Conservation (phyloP, 2,329 filamentous ascomycete genomes). For the Lecanosticta acicola region DNA sequence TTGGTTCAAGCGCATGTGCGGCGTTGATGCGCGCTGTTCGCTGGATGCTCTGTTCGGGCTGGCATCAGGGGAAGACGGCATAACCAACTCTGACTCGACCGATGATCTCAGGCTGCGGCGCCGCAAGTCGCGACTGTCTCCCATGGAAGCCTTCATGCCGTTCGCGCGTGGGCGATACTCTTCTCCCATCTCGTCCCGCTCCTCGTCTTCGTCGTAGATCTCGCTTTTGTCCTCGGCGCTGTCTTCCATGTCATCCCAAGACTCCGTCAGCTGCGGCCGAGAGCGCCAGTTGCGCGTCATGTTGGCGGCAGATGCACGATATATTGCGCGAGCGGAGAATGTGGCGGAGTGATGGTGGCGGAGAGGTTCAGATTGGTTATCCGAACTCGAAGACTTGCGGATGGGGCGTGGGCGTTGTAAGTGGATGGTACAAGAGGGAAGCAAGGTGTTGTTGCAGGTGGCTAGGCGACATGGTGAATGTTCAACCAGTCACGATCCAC, state of each 20-base stretch:
- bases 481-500: background rate
- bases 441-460: background rate
- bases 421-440: background rate
- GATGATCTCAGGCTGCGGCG: slow-evolving; percentile 23
- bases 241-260: slow-evolving; percentile 31
- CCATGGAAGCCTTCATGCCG: slow-evolving; percentile 14
- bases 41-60: slow-evolving; percentile 8
- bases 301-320: background rate
- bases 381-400: background rate
- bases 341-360: background rate
- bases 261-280: slow-evolving; percentile 27
- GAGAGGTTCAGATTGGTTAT: background rate
- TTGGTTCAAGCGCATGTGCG: slow-evolving; percentile 28
- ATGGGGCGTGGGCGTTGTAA: background rate
- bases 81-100: slow-evolving; percentile 39
- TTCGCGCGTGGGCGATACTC: slow-evolving; percentile 16
- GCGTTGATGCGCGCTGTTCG: slow-evolving; percentile 20
- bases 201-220: slow-evolving; percentile 27
- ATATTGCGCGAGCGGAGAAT: background rate
- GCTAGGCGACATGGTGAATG: background rate
- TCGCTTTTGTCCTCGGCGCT: slow-evolving; percentile 19
- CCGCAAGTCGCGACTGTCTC: slow-evolving; percentile 8
- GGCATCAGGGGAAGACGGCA: slow-evolving; percentile 36
- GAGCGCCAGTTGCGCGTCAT: slow-evolving; percentile 1
- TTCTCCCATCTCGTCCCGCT: slow-evolving; percentile 25